Conservation (phyloP, 768 basidiomycete species). For the Piloderma croceum region DNA sequence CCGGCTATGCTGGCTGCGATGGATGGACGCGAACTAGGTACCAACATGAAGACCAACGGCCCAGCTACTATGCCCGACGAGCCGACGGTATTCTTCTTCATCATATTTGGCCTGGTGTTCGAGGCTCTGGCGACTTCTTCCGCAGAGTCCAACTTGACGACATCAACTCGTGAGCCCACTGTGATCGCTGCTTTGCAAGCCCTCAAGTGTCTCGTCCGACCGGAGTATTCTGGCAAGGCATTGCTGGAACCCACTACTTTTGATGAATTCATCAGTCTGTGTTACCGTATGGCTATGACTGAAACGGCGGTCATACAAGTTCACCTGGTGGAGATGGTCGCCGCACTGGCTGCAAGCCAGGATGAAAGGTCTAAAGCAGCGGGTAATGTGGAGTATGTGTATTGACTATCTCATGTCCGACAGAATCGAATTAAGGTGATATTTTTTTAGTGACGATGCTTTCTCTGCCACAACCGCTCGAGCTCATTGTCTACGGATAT, state of each 20-base stretch:
- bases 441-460: background rate
- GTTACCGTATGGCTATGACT: conserved; percentile 86
- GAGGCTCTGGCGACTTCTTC: conserved; percentile 74
- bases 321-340: conserved; percentile 65
- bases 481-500: conserved; percentile 76
- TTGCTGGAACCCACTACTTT: conserved; percentile 79
- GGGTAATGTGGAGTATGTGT: too few species aligned
- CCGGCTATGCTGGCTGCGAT: conserved; percentile 71
- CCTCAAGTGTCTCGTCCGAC: conserved; percentile 72
- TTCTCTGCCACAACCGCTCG: conserved; percentile 28
- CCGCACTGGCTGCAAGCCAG: conserved; percentile 48
- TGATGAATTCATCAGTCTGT: conserved; percentile 84
- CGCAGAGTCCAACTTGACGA: conserved; percentile 45
- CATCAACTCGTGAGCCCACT: conserved; percentile 38
- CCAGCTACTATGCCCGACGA: conserved; percentile 39
- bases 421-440: too few species aligned
- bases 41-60: conserved; percentile 17
- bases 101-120: conserved; percentile 90
- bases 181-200: conserved; percentile 66
- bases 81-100: conserved; percentile 79
- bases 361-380: too few species aligned
- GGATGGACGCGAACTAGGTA: conserved; percentile 57
- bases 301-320: conserved; percentile 69
- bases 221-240: conserved; percentile 75
- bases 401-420: too few species aligned